A percentile compares a stretch with the other conserved stretches of the same genome.
These are phyloP conservation scores for Glonium stellatum DNA, from an alignment of 495 filamentous ascomycete genomes.

Conservation along the genomic window DNA sequence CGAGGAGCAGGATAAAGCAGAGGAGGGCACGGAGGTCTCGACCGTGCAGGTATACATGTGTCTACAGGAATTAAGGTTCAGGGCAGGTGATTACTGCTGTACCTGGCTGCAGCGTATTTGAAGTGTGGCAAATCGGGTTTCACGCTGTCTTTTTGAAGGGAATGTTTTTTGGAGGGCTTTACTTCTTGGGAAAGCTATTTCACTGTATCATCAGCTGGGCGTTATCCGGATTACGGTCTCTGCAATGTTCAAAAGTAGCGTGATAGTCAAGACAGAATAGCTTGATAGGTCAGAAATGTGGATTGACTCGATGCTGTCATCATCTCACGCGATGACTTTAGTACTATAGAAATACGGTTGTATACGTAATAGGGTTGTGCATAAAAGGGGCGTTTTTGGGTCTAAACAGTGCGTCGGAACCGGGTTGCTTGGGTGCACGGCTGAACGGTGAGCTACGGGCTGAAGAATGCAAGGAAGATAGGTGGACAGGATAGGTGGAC, in stretches of 20 bases:
- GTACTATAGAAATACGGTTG: background rate
- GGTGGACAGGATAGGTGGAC: no score
- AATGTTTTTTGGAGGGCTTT: background rate
- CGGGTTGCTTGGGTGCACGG: no score
- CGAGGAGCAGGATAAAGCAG: background rate
- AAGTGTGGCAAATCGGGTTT: background rate
- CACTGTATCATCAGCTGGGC: slow-evolving; percentile 3
- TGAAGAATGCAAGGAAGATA: no score
- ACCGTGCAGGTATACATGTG: no score
- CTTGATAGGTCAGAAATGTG: background rate
- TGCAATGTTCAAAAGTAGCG: background rate
- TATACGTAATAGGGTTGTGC: background rate
- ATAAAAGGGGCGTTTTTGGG: background rate
- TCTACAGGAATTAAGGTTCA: background rate
- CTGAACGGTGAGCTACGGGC: no score
- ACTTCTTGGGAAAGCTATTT: background rate
- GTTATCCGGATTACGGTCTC: slow-evolving; percentile 1
- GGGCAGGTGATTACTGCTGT: background rate
- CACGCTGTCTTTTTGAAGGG: background rate
- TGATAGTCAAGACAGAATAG: background rate
- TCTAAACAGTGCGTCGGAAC: background rate
- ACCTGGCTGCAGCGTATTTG: background rate
- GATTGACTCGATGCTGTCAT: slow-evolving; percentile 3
- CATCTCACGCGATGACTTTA: background rate
- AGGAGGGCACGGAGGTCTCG: no score